Evolutionary conservation across 768 basidiomycete genomes (phyloP).

Genomic region (Cyathus striatus): DNA sequence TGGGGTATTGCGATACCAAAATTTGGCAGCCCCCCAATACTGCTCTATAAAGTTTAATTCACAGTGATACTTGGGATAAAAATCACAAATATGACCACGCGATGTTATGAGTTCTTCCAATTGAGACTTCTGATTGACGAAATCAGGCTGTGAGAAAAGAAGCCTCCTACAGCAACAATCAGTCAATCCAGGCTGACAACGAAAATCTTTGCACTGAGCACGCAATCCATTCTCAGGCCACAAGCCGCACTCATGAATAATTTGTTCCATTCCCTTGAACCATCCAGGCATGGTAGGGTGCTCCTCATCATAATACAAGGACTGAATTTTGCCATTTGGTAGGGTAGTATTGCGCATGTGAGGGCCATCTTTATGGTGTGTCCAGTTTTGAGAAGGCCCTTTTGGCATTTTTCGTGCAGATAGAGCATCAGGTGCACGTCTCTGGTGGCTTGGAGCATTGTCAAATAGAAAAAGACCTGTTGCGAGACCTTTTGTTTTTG

Average conservation of each 20-base stretch:
- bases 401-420: constrained; percentile 15
- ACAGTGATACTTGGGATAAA: constrained; percentile 21
- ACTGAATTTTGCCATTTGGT: constrained; percentile 13
- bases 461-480: constrained; percentile 19
- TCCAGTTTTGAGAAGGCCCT: constrained; percentile 10
- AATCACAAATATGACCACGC: constrained; percentile 8
- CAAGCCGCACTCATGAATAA: constrained; percentile 16
- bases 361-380: constrained; percentile 10
- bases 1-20: constrained; percentile 12
- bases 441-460: constrained; percentile 16
- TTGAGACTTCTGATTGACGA: neutral
- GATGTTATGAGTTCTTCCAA: neutral
- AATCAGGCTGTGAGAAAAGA: neutral
- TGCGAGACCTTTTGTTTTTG: constrained; percentile 13
- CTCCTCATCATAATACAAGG: constrained; percentile 20
- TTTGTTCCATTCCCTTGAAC: constrained; percentile 28
- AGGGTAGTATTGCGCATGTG: constrained; percentile 7
- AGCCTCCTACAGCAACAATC: constrained; percentile 16
- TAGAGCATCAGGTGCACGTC: constrained; percentile 11
- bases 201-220: constrained; percentile 11
- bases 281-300: constrained; percentile 5
- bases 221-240: constrained; percentile 13
- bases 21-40: constrained; percentile 23
- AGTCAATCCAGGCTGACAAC: too few relatives aligned
- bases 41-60: constrained; percentile 27